Conservation (phyloP, 208 protist genomes). For the Wallacemonas sp. region DNA sequence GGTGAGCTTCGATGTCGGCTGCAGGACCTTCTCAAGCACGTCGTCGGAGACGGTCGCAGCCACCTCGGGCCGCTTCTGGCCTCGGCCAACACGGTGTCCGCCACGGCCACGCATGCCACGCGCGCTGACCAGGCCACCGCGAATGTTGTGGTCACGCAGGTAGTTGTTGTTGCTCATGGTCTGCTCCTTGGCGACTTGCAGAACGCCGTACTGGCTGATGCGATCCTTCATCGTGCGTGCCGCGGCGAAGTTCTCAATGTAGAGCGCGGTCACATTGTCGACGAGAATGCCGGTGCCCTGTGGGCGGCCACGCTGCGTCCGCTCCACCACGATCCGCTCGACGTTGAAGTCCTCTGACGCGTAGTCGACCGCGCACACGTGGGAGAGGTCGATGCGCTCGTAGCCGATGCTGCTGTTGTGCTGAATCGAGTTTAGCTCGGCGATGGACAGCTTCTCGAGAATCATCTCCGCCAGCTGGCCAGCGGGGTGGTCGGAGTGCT, state of each 20-base stretch:
- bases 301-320: slow-evolving; percentile 71
- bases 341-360: slow-evolving; percentile 83
- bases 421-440: slow-evolving; percentile 77
- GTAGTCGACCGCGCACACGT: slow-evolving; percentile 80
- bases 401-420: slow-evolving; percentile 79
- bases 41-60: not conserved
- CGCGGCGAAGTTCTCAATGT: slow-evolving; percentile 88
- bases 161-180: slow-evolving; percentile 64
- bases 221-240: slow-evolving; percentile 73
- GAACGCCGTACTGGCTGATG: slow-evolving; percentile 45
- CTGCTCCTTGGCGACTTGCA: slow-evolving; percentile 52
- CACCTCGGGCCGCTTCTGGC: slow-evolving; percentile 1
- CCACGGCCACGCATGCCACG: slow-evolving; percentile 14
- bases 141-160: slow-evolving; percentile 30
- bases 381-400: slow-evolving; percentile 78
- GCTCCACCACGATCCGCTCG: slow-evolving; percentile 86
- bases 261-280: slow-evolving; percentile 81
- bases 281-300: slow-evolving; percentile 71
- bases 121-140: slow-evolving; percentile 1
- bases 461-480: slow-evolving; percentile 72
- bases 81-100: not conserved
- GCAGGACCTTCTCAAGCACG: slow-evolving; percentile 44
- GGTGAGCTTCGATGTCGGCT: slow-evolving; percentile 72
- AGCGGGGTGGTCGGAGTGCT: slow-evolving; percentile 72
- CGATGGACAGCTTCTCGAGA: slow-evolving; percentile 79